A percentile compares a stretch with the other conserved stretches of the same genome.
Evolutionary conservation across 2,329 filamentous ascomycete species (phyloP).

Genomic region (Ophiostoma piceae): DNA sequence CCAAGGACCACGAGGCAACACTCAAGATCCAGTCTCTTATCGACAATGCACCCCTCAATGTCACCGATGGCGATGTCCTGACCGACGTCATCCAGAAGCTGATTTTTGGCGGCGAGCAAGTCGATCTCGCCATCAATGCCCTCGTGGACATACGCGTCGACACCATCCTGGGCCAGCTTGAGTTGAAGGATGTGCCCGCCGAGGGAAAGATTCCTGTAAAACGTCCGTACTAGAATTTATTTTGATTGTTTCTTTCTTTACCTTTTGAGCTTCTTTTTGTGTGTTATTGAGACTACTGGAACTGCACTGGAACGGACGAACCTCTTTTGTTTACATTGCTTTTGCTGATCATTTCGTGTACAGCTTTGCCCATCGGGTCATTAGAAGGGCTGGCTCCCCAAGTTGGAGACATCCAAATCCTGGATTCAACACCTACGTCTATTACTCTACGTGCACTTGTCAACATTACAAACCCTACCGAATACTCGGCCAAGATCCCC

Average conservation of each 20-base stretch:
- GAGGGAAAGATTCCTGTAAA: slow-evolving; percentile 85
- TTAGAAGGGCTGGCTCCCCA: slow-evolving; percentile 52
- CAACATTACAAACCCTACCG: slow-evolving; percentile 86
- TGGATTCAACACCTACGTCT: slow-evolving; percentile 65
- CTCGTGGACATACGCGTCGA: slow-evolving; percentile 75
- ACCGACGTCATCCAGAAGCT: slow-evolving; percentile 74
- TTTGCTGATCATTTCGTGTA: slow-evolving; percentile 22
- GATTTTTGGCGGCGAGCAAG: slow-evolving; percentile 64
- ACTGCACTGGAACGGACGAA: neutral
- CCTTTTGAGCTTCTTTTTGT: slow-evolving; percentile 33
- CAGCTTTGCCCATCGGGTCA: slow-evolving; percentile 55
- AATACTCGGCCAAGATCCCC: slow-evolving; percentile 77
- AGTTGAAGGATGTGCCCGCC: slow-evolving; percentile 77
- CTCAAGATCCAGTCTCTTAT: slow-evolving; percentile 73
- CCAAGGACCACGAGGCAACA: slow-evolving; percentile 52
- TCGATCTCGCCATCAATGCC: slow-evolving; percentile 71
- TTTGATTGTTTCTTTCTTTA: neutral
- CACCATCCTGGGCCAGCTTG: slow-evolving; percentile 75
- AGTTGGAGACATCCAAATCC: slow-evolving; percentile 65
- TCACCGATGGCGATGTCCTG: slow-evolving; percentile 75
- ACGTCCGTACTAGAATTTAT: slow-evolving; percentile 64
- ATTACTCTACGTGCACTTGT: slow-evolving; percentile 66
- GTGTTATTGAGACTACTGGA: neutral
- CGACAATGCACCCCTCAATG: slow-evolving; percentile 71
- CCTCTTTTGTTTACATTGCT: neutral